phyloP scores from a whole-genome alignment of 169 alveolate genomes.

The Cryptosporidium bovis region DNA sequence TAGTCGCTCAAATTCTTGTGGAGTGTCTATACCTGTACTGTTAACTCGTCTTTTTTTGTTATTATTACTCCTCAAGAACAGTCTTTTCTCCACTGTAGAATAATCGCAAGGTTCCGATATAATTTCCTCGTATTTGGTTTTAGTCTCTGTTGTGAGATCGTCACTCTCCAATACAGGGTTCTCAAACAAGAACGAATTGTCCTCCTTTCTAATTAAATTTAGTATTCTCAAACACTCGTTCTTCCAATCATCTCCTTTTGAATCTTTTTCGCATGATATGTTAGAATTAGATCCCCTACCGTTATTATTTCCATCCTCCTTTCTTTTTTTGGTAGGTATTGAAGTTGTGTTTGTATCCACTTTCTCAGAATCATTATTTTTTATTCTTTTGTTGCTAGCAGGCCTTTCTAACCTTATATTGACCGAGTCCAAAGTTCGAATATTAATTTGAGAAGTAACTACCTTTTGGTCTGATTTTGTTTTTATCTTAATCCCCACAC shows the following conservation, averaged over 20 bases:
- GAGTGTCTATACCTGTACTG: conserved; percentile 8
- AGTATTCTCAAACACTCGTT: conserved; percentile 58
- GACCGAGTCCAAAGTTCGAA: neutral
- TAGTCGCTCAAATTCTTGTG: conserved; percentile 64
- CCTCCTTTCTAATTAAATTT: conserved; percentile 49
- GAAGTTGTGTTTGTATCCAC: neutral
- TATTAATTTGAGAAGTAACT: neutral
- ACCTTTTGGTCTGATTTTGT: neutral
- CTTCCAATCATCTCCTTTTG: conserved; percentile 19
- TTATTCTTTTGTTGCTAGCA: conserved; percentile 5
- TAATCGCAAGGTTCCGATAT: conserved; percentile 36
- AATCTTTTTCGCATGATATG: no score
- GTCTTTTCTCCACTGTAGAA: conserved; percentile 45
- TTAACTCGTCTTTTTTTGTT: neutral
- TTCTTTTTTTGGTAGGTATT: conserved; percentile 29
- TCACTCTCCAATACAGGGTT: conserved; percentile 70
- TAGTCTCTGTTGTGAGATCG: conserved; percentile 52
- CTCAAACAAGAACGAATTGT: conserved; percentile 51
- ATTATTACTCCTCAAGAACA: neutral
- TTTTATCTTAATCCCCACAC: neutral
- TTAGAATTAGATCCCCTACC: neutral
- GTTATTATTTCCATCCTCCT: neutral
- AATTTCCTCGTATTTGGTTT: conserved; percentile 38
- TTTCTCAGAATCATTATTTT: conserved; percentile 1
- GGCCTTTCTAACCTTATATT: neutral